Percentiles rank a stretch among this genome's conserved stretches.
Evolutionary conservation across 306 rosid genomes (phyloP).

Genomic region (Myrica gale): DNA sequence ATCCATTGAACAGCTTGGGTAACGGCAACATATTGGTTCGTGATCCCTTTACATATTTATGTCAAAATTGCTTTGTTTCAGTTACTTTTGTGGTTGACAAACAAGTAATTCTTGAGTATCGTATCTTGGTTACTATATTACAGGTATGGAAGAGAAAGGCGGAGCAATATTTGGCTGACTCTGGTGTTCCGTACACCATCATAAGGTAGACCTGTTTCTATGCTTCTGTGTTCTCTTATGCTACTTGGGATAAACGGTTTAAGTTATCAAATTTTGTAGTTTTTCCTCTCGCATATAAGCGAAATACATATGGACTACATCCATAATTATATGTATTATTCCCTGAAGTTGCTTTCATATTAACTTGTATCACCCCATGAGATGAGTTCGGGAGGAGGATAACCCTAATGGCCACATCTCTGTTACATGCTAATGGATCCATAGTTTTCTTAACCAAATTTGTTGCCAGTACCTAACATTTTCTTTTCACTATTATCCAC

Average conservation of each 20-base stretch:
- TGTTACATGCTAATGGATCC: background rate
- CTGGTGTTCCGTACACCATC: conserved; percentile 85
- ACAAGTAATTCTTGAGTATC: background rate
- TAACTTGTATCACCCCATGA: no score
- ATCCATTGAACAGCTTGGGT: conserved; percentile 82
- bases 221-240: background rate
- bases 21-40: conserved; percentile 92
- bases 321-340: background rate
- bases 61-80: conserved; percentile 11
- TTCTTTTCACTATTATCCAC: no score
- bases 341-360: background rate
- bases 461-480: background rate
- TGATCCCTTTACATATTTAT: conserved; percentile 21
- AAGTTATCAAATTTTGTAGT: background rate
- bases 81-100: background rate
- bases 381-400: background rate
- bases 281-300: background rate
- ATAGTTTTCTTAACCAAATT: background rate
- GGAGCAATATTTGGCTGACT: conserved; percentile 90
- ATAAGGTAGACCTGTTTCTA: conserved; percentile 55
- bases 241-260: background rate
- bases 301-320: background rate
- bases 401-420: background rate
- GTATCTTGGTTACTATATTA: conserved; percentile 4
- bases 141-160: conserved; percentile 99